These are phyloP conservation scores for Alternaria novae-zelandiae DNA, from an alignment of 2,329 filamentous ascomycete species.

Conservation along the genomic window DNA sequence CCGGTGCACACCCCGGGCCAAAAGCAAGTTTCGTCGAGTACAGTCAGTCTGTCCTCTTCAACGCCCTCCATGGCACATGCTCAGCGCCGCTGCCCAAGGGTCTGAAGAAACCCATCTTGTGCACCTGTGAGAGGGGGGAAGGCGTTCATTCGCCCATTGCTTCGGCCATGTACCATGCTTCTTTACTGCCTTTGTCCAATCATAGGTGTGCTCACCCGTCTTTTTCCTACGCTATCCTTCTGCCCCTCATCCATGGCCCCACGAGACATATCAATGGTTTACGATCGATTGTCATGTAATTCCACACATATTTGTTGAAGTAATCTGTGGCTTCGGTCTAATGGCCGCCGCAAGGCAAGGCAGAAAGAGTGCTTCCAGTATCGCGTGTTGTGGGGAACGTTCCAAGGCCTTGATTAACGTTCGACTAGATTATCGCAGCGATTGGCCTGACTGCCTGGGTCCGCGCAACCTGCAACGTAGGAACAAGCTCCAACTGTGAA, in stretches of 20 bases:
- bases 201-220: neutral
- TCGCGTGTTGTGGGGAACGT: neutral
- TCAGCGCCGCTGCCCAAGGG: neutral
- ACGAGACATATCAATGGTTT: neutral
- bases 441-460: neutral
- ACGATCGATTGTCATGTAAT: neutral
- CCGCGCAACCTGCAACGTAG: neutral
- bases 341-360: neutral
- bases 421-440: neutral
- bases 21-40: conserved; percentile 16
- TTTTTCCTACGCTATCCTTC: neutral
- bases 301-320: neutral
- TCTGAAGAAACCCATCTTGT: neutral
- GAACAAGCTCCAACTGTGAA: neutral
- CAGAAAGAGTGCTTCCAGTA: neutral
- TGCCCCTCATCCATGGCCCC: conserved; percentile 11
- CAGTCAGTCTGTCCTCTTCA: neutral
- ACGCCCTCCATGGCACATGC: neutral
- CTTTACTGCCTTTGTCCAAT: neutral
- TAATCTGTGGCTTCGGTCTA: neutral
- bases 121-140: neutral
- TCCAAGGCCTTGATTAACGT: neutral
- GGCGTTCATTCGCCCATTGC: neutral
- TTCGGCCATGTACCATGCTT: neutral
- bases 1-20: conserved; percentile 19